Conservation (phyloP, 2,329 filamentous ascomycete species). For the Ambrosiella cleistominuta region DNA sequence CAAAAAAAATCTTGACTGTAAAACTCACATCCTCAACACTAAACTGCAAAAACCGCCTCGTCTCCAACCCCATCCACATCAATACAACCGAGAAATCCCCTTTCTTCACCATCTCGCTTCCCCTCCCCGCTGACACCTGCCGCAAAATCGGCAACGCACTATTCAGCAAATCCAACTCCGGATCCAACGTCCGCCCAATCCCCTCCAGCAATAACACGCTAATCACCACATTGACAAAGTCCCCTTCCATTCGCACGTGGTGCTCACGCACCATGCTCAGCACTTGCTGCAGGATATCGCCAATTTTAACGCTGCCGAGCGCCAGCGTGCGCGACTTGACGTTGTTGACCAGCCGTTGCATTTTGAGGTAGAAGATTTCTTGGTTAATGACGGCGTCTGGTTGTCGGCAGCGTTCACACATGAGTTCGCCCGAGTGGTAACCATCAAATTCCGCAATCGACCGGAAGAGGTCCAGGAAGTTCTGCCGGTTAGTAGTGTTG, state of each 20-base stretch:
- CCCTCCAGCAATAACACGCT: slow-evolving; percentile 87
- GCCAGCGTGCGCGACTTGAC: slow-evolving; percentile 86
- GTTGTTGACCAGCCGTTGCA: slow-evolving; percentile 86
- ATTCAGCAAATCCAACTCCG: slow-evolving; percentile 67
- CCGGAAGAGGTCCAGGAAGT: slow-evolving; percentile 92
- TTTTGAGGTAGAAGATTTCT: slow-evolving; percentile 84
- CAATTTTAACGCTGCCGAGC: slow-evolving; percentile 86
- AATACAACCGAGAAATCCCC: slow-evolving; percentile 74
- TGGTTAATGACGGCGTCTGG: slow-evolving; percentile 76
- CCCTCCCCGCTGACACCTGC: slow-evolving; percentile 65
- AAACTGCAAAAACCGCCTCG: slow-evolving; percentile 72
- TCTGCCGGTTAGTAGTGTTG: slow-evolving; percentile 66
- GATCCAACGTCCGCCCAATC: slow-evolving; percentile 75
- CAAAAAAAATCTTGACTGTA: not conserved
- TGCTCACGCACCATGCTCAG: slow-evolving; percentile 80
- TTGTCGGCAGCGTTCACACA: slow-evolving; percentile 89
- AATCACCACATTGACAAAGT: slow-evolving; percentile 96
- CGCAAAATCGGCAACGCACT: slow-evolving; percentile 81
- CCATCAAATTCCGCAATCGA: slow-evolving; percentile 93
- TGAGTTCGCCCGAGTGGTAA: slow-evolving; percentile 82
- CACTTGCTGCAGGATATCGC: slow-evolving; percentile 82
- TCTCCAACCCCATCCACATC: slow-evolving; percentile 82
- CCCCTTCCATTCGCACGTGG: slow-evolving; percentile 86
- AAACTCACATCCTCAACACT: slow-evolving; percentile 66
- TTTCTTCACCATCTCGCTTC: slow-evolving; percentile 48